phyloP scores from a whole-genome alignment of 2,329 filamentous ascomycete species.

The Alternaria panax region DNA sequence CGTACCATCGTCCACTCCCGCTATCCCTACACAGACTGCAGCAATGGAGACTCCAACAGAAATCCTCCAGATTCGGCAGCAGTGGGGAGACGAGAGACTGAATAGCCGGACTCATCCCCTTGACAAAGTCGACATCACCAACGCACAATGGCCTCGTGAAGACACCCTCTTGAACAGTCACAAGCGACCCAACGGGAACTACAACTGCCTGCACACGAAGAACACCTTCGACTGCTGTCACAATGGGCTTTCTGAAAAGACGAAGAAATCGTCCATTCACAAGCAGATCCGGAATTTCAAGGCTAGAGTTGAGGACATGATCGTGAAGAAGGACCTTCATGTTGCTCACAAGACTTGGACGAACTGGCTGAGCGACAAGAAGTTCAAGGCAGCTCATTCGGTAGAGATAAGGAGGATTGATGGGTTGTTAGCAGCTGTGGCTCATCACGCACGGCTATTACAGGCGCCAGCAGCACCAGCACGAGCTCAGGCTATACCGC shows the following conservation, averaged over 20 bases:
- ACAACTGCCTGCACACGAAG: too few species aligned
- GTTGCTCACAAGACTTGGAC: neutral
- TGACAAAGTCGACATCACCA: neutral
- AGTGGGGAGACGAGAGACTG: neutral
- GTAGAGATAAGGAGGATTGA: neutral
- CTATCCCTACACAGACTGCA: neutral
- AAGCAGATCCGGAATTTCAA: neutral
- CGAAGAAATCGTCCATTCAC: neutral
- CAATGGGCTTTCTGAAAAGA: neutral
- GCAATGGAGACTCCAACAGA: neutral
- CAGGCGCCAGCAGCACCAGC: too few species aligned
- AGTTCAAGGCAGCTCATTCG: neutral
- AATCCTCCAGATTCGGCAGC: neutral
- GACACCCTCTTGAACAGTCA: neutral
- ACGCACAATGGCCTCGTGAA: neutral
- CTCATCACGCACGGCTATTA: neutral
- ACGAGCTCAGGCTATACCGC: neutral
- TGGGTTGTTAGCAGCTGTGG: neutral
- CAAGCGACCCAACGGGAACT: neutral
- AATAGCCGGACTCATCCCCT: neutral
- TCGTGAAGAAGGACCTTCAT: neutral
- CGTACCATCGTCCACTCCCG: neutral
- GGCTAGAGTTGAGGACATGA: neutral
- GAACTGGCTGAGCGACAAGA: neutral
- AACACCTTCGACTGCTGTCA: neutral